Evolutionary conservation across 1,284 basidiomycete genomes (phyloP).

Genomic region (Xerocomus minutiporus): DNA sequence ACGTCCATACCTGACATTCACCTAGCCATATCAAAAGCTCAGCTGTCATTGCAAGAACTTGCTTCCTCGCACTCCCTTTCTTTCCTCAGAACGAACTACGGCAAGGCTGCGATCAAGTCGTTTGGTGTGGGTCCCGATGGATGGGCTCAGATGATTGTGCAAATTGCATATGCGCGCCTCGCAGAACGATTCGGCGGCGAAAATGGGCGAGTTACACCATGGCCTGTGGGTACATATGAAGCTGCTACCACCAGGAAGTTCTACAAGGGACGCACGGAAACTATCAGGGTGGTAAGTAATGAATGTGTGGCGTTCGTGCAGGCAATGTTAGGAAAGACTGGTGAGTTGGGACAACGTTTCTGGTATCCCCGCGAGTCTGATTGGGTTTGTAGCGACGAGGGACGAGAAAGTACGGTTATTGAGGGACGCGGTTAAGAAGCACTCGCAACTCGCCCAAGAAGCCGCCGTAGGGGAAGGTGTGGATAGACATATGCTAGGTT

Average conservation of each 20-base stretch:
- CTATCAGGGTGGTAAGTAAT: slow-evolving; percentile 72
- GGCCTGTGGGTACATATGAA: slow-evolving; percentile 75
- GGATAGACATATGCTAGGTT: slow-evolving; percentile 81
- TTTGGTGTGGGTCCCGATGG: slow-evolving; percentile 85
- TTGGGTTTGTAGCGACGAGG: slow-evolving; percentile 21
- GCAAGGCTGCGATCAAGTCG: slow-evolving; percentile 83
- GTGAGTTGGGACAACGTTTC: slow-evolving; percentile 13
- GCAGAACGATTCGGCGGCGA: slow-evolving; percentile 31
- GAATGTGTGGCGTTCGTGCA: slow-evolving; percentile 71
- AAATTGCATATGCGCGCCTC: slow-evolving; percentile 78
- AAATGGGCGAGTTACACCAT: slow-evolving; percentile 35
- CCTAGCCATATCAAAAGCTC: slow-evolving; percentile 53
- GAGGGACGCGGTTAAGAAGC: slow-evolving; percentile 62
- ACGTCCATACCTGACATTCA: slow-evolving; percentile 38
- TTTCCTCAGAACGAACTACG: slow-evolving; percentile 71
- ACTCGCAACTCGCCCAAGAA: slow-evolving; percentile 64
- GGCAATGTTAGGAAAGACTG: slow-evolving; percentile 61
- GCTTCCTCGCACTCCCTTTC: slow-evolving; percentile 64
- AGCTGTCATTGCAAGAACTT: slow-evolving; percentile 55
- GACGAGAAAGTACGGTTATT: slow-evolving; percentile 58
- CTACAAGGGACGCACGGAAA: slow-evolving; percentile 84
- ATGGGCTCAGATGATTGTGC: slow-evolving; percentile 90
- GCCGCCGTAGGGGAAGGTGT: slow-evolving; percentile 75
- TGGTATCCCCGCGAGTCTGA: background rate
- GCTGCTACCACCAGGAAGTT: slow-evolving; percentile 83